These are phyloP conservation scores for Penicillium decumbens DNA, from an alignment of 2,329 filamentous ascomycete genomes.

Conservation along the genomic window DNA sequence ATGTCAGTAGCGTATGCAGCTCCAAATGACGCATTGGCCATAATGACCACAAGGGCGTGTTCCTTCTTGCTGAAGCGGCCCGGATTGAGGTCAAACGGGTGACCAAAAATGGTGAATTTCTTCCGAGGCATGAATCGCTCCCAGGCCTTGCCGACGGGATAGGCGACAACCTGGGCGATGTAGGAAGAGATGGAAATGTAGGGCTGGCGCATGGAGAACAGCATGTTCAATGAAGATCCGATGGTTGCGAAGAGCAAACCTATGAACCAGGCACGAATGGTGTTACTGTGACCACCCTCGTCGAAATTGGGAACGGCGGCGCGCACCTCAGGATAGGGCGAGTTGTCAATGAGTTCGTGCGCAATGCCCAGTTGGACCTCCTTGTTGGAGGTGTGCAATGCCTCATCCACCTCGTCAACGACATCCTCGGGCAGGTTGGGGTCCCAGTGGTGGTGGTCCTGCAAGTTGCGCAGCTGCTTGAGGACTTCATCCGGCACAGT, in stretches of 20 bases:
- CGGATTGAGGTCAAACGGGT: constrained; percentile 40
- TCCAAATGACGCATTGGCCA: constrained; percentile 65
- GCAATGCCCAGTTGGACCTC: constrained; percentile 56
- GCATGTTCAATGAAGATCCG: constrained; percentile 58
- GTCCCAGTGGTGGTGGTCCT: constrained; percentile 59
- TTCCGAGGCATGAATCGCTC: constrained; percentile 36
- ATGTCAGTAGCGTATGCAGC: constrained; percentile 69
- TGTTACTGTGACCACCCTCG: constrained; percentile 61
- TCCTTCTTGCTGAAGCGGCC: constrained; percentile 48
- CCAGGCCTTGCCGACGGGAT: constrained; percentile 48
- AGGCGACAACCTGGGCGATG: constrained; percentile 59
- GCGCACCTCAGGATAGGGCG: constrained; percentile 64
- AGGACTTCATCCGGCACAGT: constrained; percentile 23
- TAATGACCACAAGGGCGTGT: constrained; percentile 44
- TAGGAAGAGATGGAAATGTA: constrained; percentile 58
- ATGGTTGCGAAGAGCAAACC: constrained; percentile 58
- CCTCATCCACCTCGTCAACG: constrained; percentile 57
- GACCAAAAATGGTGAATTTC: constrained; percentile 36
- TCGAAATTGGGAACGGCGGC: constrained; percentile 63
- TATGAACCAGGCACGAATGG: constrained; percentile 61
- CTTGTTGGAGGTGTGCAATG: constrained; percentile 52
- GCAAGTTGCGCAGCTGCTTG: constrained; percentile 51
- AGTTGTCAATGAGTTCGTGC: constrained; percentile 60
- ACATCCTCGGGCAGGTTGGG: constrained; percentile 62
- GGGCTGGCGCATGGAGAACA: constrained; percentile 56